Evolutionary conservation across 805 yeast genomes (phyloP).

Genomic region (Yarrowia sp.): DNA sequence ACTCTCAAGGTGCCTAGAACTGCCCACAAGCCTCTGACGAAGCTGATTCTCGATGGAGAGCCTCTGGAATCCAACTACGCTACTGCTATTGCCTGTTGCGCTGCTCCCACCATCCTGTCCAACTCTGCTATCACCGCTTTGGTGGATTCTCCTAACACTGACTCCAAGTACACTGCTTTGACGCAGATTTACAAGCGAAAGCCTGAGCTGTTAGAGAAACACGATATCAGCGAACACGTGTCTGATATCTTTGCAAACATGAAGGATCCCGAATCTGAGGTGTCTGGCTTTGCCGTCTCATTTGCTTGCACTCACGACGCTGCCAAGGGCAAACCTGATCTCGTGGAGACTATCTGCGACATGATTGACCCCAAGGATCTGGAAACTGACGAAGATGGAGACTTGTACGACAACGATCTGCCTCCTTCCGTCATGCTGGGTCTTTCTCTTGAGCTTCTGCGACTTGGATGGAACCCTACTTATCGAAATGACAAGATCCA

Average conservation of each 20-base stretch:
- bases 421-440: constrained; percentile 51
- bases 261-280: constrained; percentile 14
- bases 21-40: constrained; percentile 10
- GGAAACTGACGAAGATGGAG: constrained; percentile 42
- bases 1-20: constrained; percentile 20
- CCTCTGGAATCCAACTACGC: constrained; percentile 34
- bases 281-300: constrained; percentile 5
- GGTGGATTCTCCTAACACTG: background rate
- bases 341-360: constrained; percentile 13
- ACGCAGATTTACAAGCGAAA: constrained; percentile 35
- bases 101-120: constrained; percentile 18
- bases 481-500: constrained; percentile 55
- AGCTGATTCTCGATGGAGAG: background rate
- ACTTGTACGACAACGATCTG: constrained; percentile 60
- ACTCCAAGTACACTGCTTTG: constrained; percentile 7
- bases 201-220: constrained; percentile 2
- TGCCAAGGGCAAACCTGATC: background rate
- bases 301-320: constrained; percentile 32
- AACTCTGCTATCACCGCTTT: background rate
- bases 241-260: background rate
- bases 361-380: constrained; percentile 30
- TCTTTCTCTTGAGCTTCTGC: constrained; percentile 17
- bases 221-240: constrained; percentile 8
- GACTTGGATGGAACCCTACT: constrained; percentile 14
- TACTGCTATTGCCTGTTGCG: constrained; percentile 34